These are phyloP conservation scores for Tremellales sp. DNA, from an alignment of 1,284 basidiomycete species.

Conservation along the genomic window DNA sequence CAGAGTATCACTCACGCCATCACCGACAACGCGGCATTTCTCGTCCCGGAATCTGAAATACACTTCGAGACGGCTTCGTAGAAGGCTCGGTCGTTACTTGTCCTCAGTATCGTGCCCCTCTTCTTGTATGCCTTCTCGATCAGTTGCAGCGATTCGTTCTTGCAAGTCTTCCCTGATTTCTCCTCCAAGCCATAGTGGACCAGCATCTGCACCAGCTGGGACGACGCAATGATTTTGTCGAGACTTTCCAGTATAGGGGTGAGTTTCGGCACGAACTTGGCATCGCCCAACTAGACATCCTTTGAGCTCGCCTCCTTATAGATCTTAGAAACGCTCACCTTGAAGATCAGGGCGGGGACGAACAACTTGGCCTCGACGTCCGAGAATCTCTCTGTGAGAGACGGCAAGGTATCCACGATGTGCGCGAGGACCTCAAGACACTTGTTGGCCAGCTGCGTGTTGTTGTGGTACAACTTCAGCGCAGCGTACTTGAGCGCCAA, in stretches of 20 bases:
- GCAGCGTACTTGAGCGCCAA: conserved; percentile 91
- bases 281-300: conserved; percentile 52
- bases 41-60: conserved; percentile 48
- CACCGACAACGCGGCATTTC: conserved; percentile 43
- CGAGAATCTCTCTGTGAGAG: conserved; percentile 70
- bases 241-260: conserved; percentile 52
- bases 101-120: conserved; percentile 39
- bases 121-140: conserved; percentile 45
- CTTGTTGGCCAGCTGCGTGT: conserved; percentile 83
- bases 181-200: conserved; percentile 61
- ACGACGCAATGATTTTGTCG: conserved; percentile 47
- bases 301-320: conserved; percentile 2
- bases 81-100: conserved; percentile 39
- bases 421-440: conserved; percentile 85
- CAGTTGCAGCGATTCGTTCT: conserved; percentile 41
- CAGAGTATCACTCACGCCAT: conserved; percentile 38
- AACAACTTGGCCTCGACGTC: conserved; percentile 87
- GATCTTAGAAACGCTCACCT: conserved; percentile 57
- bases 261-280: conserved; percentile 51
- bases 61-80: conserved; percentile 57
- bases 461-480: conserved; percentile 85
- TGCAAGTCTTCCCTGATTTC: conserved; percentile 44
- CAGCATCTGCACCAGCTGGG: conserved; percentile 70
- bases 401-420: conserved; percentile 68
- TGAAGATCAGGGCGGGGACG: conserved; percentile 84